These are phyloP conservation scores for Vaccinium macrocarpon DNA, from an alignment of 148 eudicot species.

Conservation along the genomic window DNA sequence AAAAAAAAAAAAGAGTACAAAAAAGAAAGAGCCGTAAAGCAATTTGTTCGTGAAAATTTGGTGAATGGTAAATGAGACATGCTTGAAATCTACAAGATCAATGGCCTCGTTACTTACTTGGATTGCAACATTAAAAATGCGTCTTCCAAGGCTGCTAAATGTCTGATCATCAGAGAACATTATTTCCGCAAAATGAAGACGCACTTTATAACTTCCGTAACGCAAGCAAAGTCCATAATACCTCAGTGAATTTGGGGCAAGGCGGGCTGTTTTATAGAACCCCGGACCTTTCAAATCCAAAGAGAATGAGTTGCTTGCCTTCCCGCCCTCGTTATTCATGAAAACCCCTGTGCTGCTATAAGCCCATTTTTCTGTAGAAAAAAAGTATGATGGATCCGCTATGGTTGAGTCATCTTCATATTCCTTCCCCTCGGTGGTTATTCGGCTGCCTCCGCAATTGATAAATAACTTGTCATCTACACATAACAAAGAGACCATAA, in stretches of 20 bases:
- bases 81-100: not conserved
- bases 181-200: conserved; percentile 77
- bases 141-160: conserved; percentile 57
- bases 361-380: conserved; percentile 61
- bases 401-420: conserved; percentile 43
- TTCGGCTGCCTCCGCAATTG: conserved; percentile 54
- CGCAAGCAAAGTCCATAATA: conserved; percentile 68
- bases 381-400: conserved; percentile 51
- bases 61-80: not conserved
- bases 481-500: conserved; percentile 5
- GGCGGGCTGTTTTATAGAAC: conserved; percentile 60
- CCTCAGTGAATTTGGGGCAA: conserved; percentile 62
- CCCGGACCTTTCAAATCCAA: conserved; percentile 42
- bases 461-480: conserved; percentile 58
- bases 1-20: not conserved
- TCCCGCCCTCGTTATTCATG: not conserved
- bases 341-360: conserved; percentile 63
- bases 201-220: conserved; percentile 61
- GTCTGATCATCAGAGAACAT: conserved; percentile 47
- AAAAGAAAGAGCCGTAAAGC: not conserved
- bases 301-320: conserved; percentile 16
- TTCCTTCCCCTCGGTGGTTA: conserved; percentile 30
- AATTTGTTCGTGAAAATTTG: not conserved
- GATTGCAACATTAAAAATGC: conserved; percentile 65
- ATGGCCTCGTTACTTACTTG: conserved; percentile 48